A percentile compares a stretch with the other conserved stretches of the same genome.
phyloP scores from a whole-genome alignment of 1,139 yeast genomes.

The Pichia sp. region DNA sequence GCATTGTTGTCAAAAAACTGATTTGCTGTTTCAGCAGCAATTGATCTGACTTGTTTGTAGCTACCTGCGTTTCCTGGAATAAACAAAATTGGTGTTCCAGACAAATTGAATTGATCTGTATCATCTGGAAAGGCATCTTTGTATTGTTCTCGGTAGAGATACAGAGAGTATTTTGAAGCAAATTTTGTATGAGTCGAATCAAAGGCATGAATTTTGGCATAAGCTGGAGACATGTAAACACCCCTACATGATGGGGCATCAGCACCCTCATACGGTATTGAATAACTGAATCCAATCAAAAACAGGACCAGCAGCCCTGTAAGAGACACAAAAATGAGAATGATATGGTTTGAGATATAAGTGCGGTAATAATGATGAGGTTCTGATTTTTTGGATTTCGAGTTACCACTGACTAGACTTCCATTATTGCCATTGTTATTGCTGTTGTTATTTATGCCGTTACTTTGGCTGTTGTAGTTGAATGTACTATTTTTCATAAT shows the following conservation, averaged over 20 bases:
- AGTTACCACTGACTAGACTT: neutral
- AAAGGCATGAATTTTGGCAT: slow-evolving; percentile 67
- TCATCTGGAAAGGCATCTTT: slow-evolving; percentile 54
- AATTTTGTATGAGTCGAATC: slow-evolving; percentile 66
- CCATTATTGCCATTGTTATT: neutral
- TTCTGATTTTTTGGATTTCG: neutral
- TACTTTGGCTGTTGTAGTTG: neutral
- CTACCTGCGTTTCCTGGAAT: slow-evolving; percentile 98
- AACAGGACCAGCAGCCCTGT: slow-evolving; percentile 11
- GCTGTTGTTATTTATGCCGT: neutral
- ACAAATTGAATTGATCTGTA: slow-evolving; percentile 39
- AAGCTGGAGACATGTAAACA: slow-evolving; percentile 73
- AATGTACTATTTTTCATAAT: neutral
- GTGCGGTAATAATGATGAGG: neutral
- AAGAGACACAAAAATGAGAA: slow-evolving; percentile 4
- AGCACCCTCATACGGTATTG: slow-evolving; percentile 27
- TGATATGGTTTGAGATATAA: slow-evolving; percentile 1
- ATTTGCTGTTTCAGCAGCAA: slow-evolving; percentile 75
- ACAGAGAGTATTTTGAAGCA: slow-evolving; percentile 76
- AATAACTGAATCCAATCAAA: slow-evolving; percentile 22
- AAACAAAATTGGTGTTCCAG: slow-evolving; percentile 84
- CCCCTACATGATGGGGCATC: slow-evolving; percentile 43
- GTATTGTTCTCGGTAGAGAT: slow-evolving; percentile 73
- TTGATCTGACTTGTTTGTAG: slow-evolving; percentile 80
- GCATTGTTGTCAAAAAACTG: slow-evolving; percentile 40